phyloP scores from a whole-genome alignment of 306 rosid genomes.

The Cajanus cajan region DNA sequence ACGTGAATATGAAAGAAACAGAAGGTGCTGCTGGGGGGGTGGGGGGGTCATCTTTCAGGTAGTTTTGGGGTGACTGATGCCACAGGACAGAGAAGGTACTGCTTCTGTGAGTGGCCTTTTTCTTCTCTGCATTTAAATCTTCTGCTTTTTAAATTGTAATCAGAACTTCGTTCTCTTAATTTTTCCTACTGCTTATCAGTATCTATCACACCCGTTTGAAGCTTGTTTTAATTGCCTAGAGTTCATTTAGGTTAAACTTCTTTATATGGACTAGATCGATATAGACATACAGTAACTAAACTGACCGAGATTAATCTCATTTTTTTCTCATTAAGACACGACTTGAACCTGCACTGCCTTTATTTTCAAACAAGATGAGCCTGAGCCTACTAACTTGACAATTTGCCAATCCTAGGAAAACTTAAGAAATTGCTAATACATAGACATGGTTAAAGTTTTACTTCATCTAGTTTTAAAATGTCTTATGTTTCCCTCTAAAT shows the following conservation, averaged over 20 bases:
- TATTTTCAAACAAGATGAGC: not conserved
- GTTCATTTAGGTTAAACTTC: not conserved
- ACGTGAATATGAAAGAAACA: not conserved
- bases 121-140: not conserved
- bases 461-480: slow-evolving; percentile 2
- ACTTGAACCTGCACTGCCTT: not conserved
- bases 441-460: not conserved
- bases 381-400: not conserved
- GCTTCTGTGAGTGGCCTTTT: not conserved
- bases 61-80: not conserved
- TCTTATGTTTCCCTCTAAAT: not conserved
- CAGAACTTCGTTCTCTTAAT: not conserved
- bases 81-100: not conserved
- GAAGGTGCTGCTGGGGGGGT: not conserved
- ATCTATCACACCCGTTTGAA: not conserved
- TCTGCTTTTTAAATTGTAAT: not conserved
- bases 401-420: not conserved
- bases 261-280: not conserved
- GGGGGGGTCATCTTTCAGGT: not conserved
- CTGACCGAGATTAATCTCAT: not conserved
- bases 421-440: slow-evolving; percentile 6
- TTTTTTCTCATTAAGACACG: not conserved
- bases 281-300: not conserved
- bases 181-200: not conserved
- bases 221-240: not conserved